Base-by-base conservation (phyloP, 2,329 filamentous ascomycete species). In the Botryotinia globosa region DNA sequence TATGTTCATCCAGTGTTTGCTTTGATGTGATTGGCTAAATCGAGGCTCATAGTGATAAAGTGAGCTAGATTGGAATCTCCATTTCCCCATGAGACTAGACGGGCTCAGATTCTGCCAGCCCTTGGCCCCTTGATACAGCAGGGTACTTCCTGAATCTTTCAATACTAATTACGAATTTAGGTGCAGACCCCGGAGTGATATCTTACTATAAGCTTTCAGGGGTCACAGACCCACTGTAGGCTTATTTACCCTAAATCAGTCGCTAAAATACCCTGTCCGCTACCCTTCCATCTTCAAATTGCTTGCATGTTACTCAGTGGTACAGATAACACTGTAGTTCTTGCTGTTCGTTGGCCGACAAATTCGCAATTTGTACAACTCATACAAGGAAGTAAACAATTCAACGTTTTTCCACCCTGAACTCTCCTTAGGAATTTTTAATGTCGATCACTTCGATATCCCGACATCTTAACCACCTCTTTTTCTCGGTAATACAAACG, bases 181-280 rank as follows among this genome's bases (percentile, higher is more conserved):
- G 45, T 67, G 37, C 32, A 66, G 34, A 29, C 14, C 34, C n/a
- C 45, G 45, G 45, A 22, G 64, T 54, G 45, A 66, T 54, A 54
- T 66, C 22, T 37, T 39, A 58, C 39, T 37, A 39, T 63, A 25
- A 58, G 68, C 39, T 29, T 32, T 18, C 18, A 29, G 34, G 25
- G 34, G 48, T 42, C 34, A 56, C 48, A 42, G 34, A 32, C 34
- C 34, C 48, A 67, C 34, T 42, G 12, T 67, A 70, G 68, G 56
- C 68, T 63, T 64, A 37, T 48, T 45, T 70, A 70, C 42, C 68
- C 58, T 70, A 48, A 48, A 48, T 14, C 7, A 29, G 44, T 69
- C 51, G 67, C 67, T 48, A 70, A 61, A 25, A 51, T 18, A 70
- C 59, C 68, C 56, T 39, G 58, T 18, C 37, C 32, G 42, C 37